Conservation (phyloP, 1,284 basidiomycete species). For the Trametes pubescens region DNA sequence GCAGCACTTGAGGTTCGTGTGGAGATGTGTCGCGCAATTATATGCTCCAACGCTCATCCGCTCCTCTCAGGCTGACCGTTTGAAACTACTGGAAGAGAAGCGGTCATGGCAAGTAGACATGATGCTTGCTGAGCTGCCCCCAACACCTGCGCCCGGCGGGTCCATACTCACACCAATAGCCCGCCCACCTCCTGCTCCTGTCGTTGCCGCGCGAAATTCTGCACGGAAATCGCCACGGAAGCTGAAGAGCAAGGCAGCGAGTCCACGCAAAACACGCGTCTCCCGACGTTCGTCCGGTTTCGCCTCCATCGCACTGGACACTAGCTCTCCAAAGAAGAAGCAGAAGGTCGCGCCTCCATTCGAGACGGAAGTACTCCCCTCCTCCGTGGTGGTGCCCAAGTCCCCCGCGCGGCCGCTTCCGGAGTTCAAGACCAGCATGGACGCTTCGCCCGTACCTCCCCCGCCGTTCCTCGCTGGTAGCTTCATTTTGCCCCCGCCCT, state of each 20-base stretch:
- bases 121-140: slow-evolving; percentile 66
- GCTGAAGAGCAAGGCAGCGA: slow-evolving; percentile 45
- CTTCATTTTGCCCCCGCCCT: slow-evolving; percentile 78
- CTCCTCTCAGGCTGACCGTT: slow-evolving; percentile 61
- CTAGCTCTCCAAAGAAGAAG: slow-evolving; percentile 38
- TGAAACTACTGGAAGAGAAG: slow-evolving; percentile 72
- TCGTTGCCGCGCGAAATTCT: slow-evolving; percentile 16
- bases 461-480: slow-evolving; percentile 56
- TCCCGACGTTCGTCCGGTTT: slow-evolving; percentile 54
- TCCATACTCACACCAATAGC: slow-evolving; percentile 5
- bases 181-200: slow-evolving; percentile 1
- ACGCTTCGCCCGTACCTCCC: slow-evolving; percentile 27
- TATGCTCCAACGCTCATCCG: not conserved
- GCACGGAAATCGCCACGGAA: slow-evolving; percentile 49
- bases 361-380: slow-evolving; percentile 74
- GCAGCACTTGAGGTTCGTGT: slow-evolving; percentile 67
- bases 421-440: slow-evolving; percentile 41
- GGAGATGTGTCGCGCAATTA: not conserved
- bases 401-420: slow-evolving; percentile 31
- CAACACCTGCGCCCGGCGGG: slow-evolving; percentile 47
- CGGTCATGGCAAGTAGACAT: slow-evolving; percentile 68
- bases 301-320: slow-evolving; percentile 25
- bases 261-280: slow-evolving; percentile 52
- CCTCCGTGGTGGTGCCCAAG: slow-evolving; percentile 22
- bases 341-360: slow-evolving; percentile 57